phyloP scores from a whole-genome alignment of 2,329 filamentous ascomycete species.

The Pseudonectria foliicola region DNA sequence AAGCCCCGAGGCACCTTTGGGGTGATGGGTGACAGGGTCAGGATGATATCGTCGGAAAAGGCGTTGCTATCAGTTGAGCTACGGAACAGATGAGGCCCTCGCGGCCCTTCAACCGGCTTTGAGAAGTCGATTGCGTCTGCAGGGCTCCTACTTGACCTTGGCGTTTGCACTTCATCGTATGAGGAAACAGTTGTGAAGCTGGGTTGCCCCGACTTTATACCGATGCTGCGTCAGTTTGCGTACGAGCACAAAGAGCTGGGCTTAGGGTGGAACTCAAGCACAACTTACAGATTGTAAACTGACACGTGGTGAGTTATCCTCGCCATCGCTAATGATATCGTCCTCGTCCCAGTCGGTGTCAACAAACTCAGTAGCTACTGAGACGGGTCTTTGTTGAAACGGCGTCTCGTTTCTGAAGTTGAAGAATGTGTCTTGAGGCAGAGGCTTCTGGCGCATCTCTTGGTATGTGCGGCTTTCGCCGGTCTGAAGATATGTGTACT shows the following conservation, averaged over 20 bases:
- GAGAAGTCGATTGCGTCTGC: conserved; percentile 54
- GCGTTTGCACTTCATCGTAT: conserved; percentile 76
- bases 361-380: conserved; percentile 68
- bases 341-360: conserved; percentile 67
- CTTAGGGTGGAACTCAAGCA: neutral
- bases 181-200: conserved; percentile 85
- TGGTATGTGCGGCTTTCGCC: conserved; percentile 33
- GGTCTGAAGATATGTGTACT: conserved; percentile 29
- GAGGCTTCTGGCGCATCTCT: conserved; percentile 47
- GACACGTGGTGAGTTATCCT: conserved; percentile 59
- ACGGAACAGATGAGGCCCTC: conserved; percentile 81
- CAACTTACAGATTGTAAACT: conserved; percentile 65
- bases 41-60: conserved; percentile 41
- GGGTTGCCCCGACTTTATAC: conserved; percentile 55
- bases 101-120: conserved; percentile 70
- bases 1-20: conserved; percentile 48
- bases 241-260: neutral
- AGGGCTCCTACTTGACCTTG: conserved; percentile 56
- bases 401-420: conserved; percentile 44
- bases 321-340: conserved; percentile 51
- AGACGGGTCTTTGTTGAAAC: conserved; percentile 48
- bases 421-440: conserved; percentile 54
- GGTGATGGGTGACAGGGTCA: conserved; percentile 69
- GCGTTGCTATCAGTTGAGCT: conserved; percentile 48
- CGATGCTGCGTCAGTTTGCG: conserved; percentile 7